A percentile compares a stretch with the other conserved stretches of the same genome.
These are phyloP conservation scores for Ambrosiella cleistominuta DNA, from an alignment of 2,329 filamentous ascomycete species.

Conservation along the genomic window DNA sequence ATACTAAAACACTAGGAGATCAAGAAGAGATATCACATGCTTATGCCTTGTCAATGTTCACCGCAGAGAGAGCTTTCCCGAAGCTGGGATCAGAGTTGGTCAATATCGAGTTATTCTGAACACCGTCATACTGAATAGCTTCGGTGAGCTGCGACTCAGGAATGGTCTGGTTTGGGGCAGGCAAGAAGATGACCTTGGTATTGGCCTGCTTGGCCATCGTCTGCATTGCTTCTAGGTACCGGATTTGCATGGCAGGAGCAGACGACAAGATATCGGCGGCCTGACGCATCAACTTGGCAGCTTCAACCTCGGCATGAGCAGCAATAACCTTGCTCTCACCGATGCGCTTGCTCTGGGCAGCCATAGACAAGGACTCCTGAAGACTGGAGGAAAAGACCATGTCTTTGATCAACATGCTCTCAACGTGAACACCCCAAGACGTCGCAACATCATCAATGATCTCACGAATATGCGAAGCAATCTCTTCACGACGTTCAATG, in stretches of 20 bases:
- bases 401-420: conserved; percentile 98
- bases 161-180: conserved; percentile 38
- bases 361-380: conserved; percentile 94
- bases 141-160: conserved; percentile 25
- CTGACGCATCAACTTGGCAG: conserved; percentile 81
- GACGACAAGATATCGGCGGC: conserved; percentile 85
- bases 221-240: conserved; percentile 97
- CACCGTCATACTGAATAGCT: background rate
- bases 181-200: conserved; percentile 74
- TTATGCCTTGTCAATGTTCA: too few relatives aligned
- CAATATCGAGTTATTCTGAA: background rate
- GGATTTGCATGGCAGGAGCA: conserved; percentile 93
- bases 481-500: conserved; percentile 93
- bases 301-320: conserved; percentile 90
- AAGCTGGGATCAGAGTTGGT: background rate
- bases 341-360: conserved; percentile 93
- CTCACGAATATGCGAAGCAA: conserved; percentile 84
- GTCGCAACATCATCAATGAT: conserved; percentile 92
- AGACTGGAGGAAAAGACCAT: conserved; percentile 93
- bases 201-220: conserved; percentile 92
- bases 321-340: conserved; percentile 98
- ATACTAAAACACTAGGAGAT: too few relatives aligned
- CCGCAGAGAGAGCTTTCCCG: too few relatives aligned
- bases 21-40: too few relatives aligned
- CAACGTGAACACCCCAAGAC: conserved; percentile 89